Evolutionary conservation across 176 grass and related monocot genomes (phyloP), one percentile per base, ranked within the genome.

Genomic region (Dactylis glomerata): DNA sequence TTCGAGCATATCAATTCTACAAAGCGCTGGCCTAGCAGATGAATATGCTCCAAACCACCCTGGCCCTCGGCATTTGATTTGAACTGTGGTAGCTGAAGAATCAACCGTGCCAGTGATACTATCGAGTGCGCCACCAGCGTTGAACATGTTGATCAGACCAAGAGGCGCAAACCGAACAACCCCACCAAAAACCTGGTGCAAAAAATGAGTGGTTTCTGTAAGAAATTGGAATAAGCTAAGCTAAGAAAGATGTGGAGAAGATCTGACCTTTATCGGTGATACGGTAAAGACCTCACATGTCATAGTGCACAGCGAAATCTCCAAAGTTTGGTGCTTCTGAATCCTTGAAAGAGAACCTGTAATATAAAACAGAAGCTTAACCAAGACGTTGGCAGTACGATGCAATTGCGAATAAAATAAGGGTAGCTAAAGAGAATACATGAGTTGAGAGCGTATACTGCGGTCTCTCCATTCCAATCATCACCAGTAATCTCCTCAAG

Each of bases 131-230:
- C 91, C 91, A 54, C 87, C 81, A 1, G 87, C 87, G 46, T 92
- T 92, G 76, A 84, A 92, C 91, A 92, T 92, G 65, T 87, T 77
- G 13, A 89, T 54, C 61, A 89, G 54, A 38, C 91, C 81, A 10
- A 89, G 37, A 37, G 87, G 81, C 0, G 91, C 81, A 49, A 92
- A 87, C 31, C 14, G 59, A 37, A 92, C 41, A 42, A 26, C n/a
- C 1, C 17, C 56, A 52, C 56, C 14, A 19, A 75, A 86, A 14
- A 62, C 67, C 90, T 92, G 83, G n/a, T 45, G 41, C 17, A 34
- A 28, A n/a, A 63, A 75, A 2, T 32, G 19, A 67, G 16, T 27
- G 22, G 14, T 34, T 19, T 79, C 24, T 59, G 31, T 82, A 45
- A 82, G 46, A 69, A 63, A 15, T 32, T 26, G n/a, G 20, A 65